Base-by-base conservation (phyloP, 225 moss, liverwort and hornwort species). In the Lunularia cruciata region DNA sequence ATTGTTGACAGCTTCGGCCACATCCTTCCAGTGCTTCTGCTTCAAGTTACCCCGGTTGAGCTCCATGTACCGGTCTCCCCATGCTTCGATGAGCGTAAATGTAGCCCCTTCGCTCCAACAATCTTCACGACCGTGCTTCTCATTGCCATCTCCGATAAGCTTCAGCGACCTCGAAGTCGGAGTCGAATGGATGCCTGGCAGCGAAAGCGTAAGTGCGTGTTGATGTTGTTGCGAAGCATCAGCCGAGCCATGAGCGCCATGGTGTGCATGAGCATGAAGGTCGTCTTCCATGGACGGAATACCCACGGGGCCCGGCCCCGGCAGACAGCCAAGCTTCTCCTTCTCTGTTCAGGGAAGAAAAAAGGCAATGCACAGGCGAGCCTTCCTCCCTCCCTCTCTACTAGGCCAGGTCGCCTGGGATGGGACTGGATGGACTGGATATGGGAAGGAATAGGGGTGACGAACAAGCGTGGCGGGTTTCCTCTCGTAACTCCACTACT, bases 21-120 rank as follows among this genome's bases (percentile, higher is more conserved):
- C 82, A 57, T 85, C 85, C 74, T 85, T 79, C 85, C 85, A 85
- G 67, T 85, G 79, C 54, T 85, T 79, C 58, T 85, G 85, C 63
- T 83, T 85, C 71, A 85, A 67, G 54, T 85, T 85, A 32, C 85
- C 85, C 10, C 79, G 76, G 74, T 85, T 85, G 42, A 85, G 82
- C 82, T 85, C 79, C 19, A 85, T 53, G 61, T 82, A 85, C 51
- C 82, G 76, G 63, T 79, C 82, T 6, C 85, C 85, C 85, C 85
- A 85, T 2, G 85, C 82, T 71, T 85, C 79, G 53, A 85, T 79
- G 18, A 85, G 79, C 20, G 79, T 74, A 20, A 77, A 79, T 2
- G 85, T 85, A 20, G 85, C 85, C 0, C 67, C 82, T 46, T 85
- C 85, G 35, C 73, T 82, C 85, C 85, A 85, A 40, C 79, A 79